Conservation (phyloP, 257 asterid genomes). For the Catharanthus roseus region DNA sequence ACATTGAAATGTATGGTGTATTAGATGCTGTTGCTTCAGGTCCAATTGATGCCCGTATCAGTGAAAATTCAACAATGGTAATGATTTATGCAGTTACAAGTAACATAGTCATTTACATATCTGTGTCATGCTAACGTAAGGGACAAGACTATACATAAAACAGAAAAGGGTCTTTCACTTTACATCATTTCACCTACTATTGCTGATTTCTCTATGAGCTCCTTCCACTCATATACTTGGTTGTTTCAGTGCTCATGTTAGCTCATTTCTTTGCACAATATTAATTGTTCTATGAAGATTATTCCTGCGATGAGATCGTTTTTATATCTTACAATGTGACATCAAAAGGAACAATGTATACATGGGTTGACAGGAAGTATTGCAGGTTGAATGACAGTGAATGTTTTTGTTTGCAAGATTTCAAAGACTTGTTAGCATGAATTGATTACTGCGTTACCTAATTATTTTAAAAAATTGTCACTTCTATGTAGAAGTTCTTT, state of each 20-base stretch:
- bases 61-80: constrained; percentile 91
- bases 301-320: neutral
- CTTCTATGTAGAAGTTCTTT: neutral
- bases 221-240: neutral
- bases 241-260: neutral
- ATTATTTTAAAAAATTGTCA: neutral
- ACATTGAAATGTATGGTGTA: constrained; percentile 90
- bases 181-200: neutral
- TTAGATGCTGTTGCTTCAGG: constrained; percentile 94
- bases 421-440: neutral
- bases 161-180: constrained; percentile 2
- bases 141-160: neutral
- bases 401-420: too few relatives aligned
- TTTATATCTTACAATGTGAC: neutral
- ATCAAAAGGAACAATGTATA: too few relatives aligned
- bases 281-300: neutral
- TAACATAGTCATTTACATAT: neutral
- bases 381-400: neutral
- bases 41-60: constrained; percentile 76
- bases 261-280: neutral
- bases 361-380: neutral
- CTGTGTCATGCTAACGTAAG: neutral
- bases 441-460: neutral
- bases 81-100: neutral
- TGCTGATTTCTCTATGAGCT: constrained; percentile 7